Base-by-base conservation (phyloP, 2,329 filamentous ascomycete species). In the Talaromyces sp. region DNA sequence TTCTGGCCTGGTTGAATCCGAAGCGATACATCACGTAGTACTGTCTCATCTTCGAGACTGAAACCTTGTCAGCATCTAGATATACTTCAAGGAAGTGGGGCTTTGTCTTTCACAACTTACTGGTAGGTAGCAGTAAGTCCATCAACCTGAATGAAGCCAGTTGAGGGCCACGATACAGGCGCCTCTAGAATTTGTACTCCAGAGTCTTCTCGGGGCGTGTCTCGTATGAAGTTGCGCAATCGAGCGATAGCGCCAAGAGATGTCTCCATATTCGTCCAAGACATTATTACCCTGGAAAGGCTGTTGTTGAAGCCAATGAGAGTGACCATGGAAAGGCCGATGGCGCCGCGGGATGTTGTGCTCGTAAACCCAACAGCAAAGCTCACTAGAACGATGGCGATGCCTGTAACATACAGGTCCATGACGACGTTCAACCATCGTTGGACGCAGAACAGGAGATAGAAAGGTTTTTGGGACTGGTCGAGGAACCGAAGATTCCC, bases 181-280 rank as follows among this genome's bases (percentile, higher is more conserved):
- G 30, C 30, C 30, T 31, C 30, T 31, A 31, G 30, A 31, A 31
- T 31, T 31, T 31, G 30, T 31, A 31, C 30, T 31, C 30, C 30
- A 31, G 30, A 31, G 30, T 31, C 30, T 31, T 31, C 30, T 31
- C 30, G 30, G 30, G 30, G 30, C 30, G 30, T 31, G 30, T 31
- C 30, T 31, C 30, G 30, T 31, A 31, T 31, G 4, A 31, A 31
- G 78, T 77, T 36, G 73, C 75, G 5, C 75, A 0, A 75, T 77
- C 85, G 77, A 4, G 80, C 75, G 5, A 87, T 78, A 12, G 83
- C 83, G 8, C 84, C 84, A 47, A 87, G 79, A 42, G 80, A 79
- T 0, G 83, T 86, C 65, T 87, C 85, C 10, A 87, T 72, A 50
- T 78, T 76, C 0, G 84, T 86, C 83, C 83, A 87, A 56, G 76